Conservation (phyloP, 768 basidiomycete species). For the Sistotremastrum suecicum region DNA sequence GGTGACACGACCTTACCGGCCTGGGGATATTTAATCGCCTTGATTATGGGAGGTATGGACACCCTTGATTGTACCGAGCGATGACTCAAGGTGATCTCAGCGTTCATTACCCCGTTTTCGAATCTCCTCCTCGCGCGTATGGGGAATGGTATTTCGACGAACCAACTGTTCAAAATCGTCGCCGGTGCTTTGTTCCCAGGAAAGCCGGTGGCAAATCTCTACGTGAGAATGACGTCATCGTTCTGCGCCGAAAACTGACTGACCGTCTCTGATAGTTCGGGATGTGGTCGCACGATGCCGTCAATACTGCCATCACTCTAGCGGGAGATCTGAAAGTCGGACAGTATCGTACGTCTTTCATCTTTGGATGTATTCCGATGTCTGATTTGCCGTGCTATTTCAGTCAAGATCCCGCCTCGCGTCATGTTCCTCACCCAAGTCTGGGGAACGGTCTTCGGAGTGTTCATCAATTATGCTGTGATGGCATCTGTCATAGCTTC, state of each 20-base stretch:
- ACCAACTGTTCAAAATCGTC: constrained; percentile 53
- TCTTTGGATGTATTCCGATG: not conserved
- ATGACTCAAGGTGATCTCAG: not conserved
- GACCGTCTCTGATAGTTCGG: constrained; percentile 28
- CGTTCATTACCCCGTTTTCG: constrained; percentile 34
- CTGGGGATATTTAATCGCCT: constrained; percentile 47
- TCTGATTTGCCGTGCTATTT: not conserved
- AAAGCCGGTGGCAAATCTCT: constrained; percentile 54
- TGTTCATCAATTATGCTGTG: constrained; percentile 23
- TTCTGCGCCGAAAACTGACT: too few relatives aligned
- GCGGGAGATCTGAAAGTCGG: constrained; percentile 24
- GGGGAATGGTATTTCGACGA: constrained; percentile 46
- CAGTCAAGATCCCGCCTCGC: constrained; percentile 49
- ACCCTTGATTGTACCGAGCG: not conserved
- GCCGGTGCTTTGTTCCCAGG: constrained; percentile 47
- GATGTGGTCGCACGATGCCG: constrained; percentile 54
- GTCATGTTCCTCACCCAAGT: constrained; percentile 51
- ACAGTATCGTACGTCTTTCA: constrained; percentile 21
- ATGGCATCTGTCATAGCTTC: constrained; percentile 28
- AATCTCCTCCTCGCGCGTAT: constrained; percentile 41
- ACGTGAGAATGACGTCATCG: constrained; percentile 22
- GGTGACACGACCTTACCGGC: constrained; percentile 48
- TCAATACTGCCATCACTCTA: constrained; percentile 37
- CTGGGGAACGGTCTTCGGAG: constrained; percentile 47
- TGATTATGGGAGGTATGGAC: constrained; percentile 28